phyloP scores from a whole-genome alignment of 768 basidiomycete species.

The Pleurotus eryngii region DNA sequence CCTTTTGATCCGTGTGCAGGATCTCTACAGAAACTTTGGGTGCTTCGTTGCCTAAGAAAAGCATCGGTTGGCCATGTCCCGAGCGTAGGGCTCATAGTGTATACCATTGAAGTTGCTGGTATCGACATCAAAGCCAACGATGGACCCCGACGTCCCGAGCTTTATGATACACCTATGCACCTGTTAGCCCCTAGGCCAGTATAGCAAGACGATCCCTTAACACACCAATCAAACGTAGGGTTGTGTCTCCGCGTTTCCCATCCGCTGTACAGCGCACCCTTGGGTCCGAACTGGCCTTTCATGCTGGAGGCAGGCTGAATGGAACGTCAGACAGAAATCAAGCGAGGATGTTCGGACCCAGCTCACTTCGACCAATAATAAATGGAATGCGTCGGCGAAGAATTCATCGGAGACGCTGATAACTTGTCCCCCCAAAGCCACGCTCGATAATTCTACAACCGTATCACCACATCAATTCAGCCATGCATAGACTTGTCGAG shows the following conservation, averaged over 20 bases:
- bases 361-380: conserved; percentile 75
- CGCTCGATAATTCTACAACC: conserved; percentile 81
- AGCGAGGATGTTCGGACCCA: conserved; percentile 14
- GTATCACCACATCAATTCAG: not conserved
- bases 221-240: conserved; percentile 80
- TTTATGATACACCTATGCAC: conserved; percentile 79
- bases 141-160: conserved; percentile 70
- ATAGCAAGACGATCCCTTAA: not conserved
- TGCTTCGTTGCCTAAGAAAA: conserved; percentile 74
- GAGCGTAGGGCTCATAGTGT: not conserved
- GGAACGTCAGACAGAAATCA: not conserved
- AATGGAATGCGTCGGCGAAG: conserved; percentile 83
- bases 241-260: conserved; percentile 96
- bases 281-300: conserved; percentile 97
- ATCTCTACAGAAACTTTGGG: conserved; percentile 78
- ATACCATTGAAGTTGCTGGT: conserved; percentile 91
- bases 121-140: conserved; percentile 89
- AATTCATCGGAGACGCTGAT: conserved; percentile 89
- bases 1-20: conserved; percentile 36
- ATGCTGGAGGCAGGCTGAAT: conserved; percentile 77
- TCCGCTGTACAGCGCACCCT: conserved; percentile 90
- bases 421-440: conserved; percentile 74
- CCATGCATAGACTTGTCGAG: not conserved
- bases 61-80: too few relatives aligned
- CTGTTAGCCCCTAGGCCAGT: not conserved